Conservation (phyloP, 257 asterid genomes). For the Mitragyna speciosa region DNA sequence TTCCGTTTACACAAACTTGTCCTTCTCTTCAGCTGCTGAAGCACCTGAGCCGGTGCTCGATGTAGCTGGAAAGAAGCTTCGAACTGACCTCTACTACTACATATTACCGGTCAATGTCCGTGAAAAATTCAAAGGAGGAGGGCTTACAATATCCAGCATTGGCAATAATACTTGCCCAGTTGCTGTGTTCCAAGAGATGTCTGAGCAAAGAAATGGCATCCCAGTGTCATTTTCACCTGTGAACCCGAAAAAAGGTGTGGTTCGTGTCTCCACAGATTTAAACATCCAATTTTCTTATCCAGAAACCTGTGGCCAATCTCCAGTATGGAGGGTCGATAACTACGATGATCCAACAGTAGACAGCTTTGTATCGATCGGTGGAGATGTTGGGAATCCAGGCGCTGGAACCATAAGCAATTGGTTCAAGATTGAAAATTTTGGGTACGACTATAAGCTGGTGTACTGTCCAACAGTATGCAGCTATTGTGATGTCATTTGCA, state of each 20-base stretch:
- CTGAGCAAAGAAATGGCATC: background rate
- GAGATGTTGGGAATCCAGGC: slow-evolving; percentile 6
- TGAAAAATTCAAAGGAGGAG: background rate
- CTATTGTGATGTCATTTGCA: slow-evolving; percentile 4
- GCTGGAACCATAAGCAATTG: background rate
- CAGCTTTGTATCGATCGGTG: background rate
- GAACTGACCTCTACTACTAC: slow-evolving; percentile 7
- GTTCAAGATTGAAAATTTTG: slow-evolving; percentile 10
- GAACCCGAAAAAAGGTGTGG: background rate
- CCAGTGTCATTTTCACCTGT: slow-evolving; percentile 1
- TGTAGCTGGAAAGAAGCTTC: slow-evolving; percentile 9
- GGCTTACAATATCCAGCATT: background rate
- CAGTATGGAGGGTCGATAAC: slow-evolving; percentile 13
- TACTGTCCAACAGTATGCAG: slow-evolving; percentile 16
- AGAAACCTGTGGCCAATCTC: background rate
- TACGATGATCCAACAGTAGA: background rate
- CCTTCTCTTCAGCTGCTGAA: slow-evolving; percentile 18
- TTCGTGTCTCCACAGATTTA: slow-evolving; percentile 6
- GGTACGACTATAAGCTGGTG: slow-evolving; percentile 3
- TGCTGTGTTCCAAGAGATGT: background rate
- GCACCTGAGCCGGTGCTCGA: slow-evolving; percentile 20
- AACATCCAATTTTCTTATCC: slow-evolving; percentile 8
- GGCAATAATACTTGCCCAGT: slow-evolving; percentile 9
- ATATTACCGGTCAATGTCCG: background rate
- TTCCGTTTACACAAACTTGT: background rate